A percentile compares a stretch with the other conserved stretches of the same genome.
Conservation (phyloP, 208 protist species). For the Leishmania lainsoni region DNA sequence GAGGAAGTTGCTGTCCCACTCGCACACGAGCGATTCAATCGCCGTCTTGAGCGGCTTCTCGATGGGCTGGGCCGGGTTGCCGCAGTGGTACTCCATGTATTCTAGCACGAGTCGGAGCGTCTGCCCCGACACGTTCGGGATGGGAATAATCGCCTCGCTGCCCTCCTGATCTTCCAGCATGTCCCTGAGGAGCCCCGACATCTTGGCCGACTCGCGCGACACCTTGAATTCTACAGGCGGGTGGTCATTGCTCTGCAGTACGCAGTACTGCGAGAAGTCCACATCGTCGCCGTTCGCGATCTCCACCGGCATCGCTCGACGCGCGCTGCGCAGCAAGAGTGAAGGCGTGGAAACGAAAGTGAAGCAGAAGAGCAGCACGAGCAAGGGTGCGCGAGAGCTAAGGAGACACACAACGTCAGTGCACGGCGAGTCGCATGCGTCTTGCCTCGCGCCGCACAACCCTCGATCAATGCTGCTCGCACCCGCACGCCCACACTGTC, state of each 20-base stretch:
- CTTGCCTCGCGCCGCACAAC: neutral
- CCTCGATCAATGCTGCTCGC: neutral
- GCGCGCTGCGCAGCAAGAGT: neutral
- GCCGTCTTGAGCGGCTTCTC: constrained; percentile 89
- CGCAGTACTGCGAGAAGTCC: constrained; percentile 86
- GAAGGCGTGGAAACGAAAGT: neutral
- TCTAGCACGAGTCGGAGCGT: constrained; percentile 91
- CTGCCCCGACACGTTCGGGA: constrained; percentile 91
- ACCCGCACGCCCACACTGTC: neutral
- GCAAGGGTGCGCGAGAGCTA: neutral
- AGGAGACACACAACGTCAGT: neutral
- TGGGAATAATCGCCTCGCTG: constrained; percentile 84
- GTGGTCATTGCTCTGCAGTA: constrained; percentile 89
- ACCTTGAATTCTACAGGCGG: constrained; percentile 86
- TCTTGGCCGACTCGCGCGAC: constrained; percentile 78
- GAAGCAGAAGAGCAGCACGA: neutral
- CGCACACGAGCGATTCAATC: constrained; percentile 84
- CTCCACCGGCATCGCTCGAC: constrained; percentile 58
- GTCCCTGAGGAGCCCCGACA: constrained; percentile 89
- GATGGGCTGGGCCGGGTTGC: constrained; percentile 78
- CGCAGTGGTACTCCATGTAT: constrained; percentile 94
- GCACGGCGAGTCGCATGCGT: neutral
- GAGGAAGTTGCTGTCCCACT: constrained; percentile 90
- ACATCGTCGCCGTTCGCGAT: constrained; percentile 50
- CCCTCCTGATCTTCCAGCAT: constrained; percentile 90